Percentiles rank a stretch among this genome's conserved stretches.
These are phyloP conservation scores for Podaxis sp. DNA, from an alignment of 768 basidiomycete species.

Conservation along the genomic window DNA sequence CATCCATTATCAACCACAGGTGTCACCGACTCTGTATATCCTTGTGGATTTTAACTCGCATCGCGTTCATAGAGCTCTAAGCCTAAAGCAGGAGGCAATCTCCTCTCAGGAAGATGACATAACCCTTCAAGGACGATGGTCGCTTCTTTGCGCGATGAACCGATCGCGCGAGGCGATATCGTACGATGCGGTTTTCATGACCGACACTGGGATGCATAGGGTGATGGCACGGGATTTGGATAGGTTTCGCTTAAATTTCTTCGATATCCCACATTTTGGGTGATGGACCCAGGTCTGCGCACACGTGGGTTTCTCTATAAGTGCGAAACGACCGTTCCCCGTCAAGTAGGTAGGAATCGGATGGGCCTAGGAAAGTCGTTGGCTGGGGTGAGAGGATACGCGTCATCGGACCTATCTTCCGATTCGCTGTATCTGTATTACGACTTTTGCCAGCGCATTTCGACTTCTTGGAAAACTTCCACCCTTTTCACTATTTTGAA, in stretches of 20 bases:
- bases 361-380: neutral
- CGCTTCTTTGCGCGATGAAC: neutral
- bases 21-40: neutral
- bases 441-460: conserved; percentile 51
- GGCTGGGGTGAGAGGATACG: neutral
- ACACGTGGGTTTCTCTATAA: neutral
- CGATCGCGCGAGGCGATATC: neutral
- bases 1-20: neutral
- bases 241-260: neutral
- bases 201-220: neutral
- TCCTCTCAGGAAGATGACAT: neutral
- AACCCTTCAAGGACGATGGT: neutral
- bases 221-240: neutral
- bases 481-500: conserved; percentile 66
- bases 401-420: neutral
- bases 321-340: too few relatives aligned
- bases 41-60: neutral
- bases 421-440: neutral
- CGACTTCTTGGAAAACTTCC: conserved; percentile 78
- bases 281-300: neutral
- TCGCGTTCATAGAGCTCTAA: neutral
- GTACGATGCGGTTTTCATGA: neutral
- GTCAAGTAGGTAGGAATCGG: too few relatives aligned
- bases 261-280: neutral
- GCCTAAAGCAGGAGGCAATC: neutral